Evolutionary conservation across 164 flowering plant genomes (phyloP), one percentile per base, ranked within the genome.

Genomic region (Chloranthus sessilifolius): DNA sequence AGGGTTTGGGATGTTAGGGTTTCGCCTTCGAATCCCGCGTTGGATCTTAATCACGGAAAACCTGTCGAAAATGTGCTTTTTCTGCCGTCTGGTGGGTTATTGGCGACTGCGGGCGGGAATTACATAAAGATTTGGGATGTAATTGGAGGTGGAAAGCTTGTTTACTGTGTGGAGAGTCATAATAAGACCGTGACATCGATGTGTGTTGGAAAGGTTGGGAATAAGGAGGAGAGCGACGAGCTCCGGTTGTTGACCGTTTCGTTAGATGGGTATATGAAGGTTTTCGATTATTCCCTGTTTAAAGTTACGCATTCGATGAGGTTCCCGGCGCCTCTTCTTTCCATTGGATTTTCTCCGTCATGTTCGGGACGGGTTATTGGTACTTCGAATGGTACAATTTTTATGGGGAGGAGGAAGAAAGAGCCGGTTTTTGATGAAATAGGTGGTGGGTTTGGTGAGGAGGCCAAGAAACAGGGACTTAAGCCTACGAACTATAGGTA

Each of bases 181-280:
- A 82, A 74, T 56, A 92, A 92, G 78, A 92, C 95, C 0, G 98
- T 92, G 5, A 92, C 98, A 0, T 75, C 87, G 0, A 30, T 92
- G 27, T 88, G 95, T 60, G 67, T 83, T n/a, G 95, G 83, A 8
- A 79, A 65, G 34, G 24, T 81, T 38, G 78, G 65, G 43, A 71
- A 63, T 15, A 40, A 68, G 1, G 84, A 74, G 21, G 71, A 68
- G 23, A 52, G 68, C 3, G 62, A 71, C 20, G 66, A 83, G 59
- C 42, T 59, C 40, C 68, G 98, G 46, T 65, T 92, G 35, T 46
- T 92, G 67, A 88, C 94, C 52, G 98, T 92, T 7, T 70, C 73
- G 0, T 61, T 88, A 47, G 99, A 88, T 71, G 99, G 98, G 61
- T 88, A 77, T 59, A 58, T 88, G 86, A 92, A 92, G 62, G 95